Evolutionary conservation across 805 yeast genomes (phyloP).

Genomic region (Candida morakotiae): DNA sequence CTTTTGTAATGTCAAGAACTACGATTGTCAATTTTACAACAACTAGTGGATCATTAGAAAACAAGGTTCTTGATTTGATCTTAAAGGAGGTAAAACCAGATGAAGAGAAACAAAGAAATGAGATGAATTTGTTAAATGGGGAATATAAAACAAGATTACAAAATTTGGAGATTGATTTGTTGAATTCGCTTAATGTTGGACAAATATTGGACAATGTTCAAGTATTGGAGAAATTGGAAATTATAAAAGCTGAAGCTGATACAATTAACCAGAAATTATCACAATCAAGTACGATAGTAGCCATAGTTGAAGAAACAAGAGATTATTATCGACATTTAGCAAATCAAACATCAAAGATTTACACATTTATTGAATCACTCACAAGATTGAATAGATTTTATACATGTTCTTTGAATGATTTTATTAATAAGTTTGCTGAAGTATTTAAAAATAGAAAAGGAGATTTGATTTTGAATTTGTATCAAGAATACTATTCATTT

Average conservation of each 20-base stretch:
- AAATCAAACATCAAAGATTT: conserved; percentile 47
- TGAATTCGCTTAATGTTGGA: conserved; percentile 55
- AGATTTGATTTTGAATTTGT: conserved; percentile 36
- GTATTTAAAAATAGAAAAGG: conserved; percentile 15
- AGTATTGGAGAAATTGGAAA: conserved; percentile 57
- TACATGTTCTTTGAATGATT: conserved; percentile 47
- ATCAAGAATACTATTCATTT: conserved; percentile 42
- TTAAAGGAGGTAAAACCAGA: conserved; percentile 61
- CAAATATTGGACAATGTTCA: conserved; percentile 65
- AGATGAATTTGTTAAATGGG: conserved; percentile 51
- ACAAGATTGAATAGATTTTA: conserved; percentile 38
- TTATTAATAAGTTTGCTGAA: conserved; percentile 15
- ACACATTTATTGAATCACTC: conserved; percentile 37
- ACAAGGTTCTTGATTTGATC: conserved; percentile 55
- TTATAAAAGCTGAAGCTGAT: conserved; percentile 57
- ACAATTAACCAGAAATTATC: conserved; percentile 49
- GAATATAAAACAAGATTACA: conserved; percentile 55
- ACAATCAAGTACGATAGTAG: conserved; percentile 54
- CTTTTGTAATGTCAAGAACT: conserved; percentile 61
- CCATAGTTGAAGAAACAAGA: conserved; percentile 46
- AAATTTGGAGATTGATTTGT: conserved; percentile 53
- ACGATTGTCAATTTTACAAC: conserved; percentile 66
- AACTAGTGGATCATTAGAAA: conserved; percentile 64
- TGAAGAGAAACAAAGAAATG: conserved; percentile 52
- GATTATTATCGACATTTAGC: conserved; percentile 53